These are phyloP conservation scores for Polymyxa betae DNA, from an alignment of 208 protist genomes.

Conservation along the genomic window DNA sequence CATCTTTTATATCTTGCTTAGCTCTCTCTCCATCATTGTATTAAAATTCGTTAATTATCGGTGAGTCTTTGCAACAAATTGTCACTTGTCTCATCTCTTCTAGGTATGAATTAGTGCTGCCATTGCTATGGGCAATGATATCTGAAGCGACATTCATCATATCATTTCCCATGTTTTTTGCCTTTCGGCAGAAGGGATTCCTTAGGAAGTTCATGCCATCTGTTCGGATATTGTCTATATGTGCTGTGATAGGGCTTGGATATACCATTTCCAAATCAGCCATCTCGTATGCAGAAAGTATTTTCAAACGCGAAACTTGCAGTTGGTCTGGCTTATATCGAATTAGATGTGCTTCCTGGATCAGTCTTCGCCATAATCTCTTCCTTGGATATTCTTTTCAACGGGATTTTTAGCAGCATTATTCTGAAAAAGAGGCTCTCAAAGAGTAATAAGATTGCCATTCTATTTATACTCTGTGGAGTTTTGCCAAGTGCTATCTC, in stretches of 20 bases:
- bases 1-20: not conserved
- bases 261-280: not conserved
- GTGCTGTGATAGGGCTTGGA: conserved; percentile 3
- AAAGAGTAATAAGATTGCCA: not conserved
- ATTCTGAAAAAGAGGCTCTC: not conserved
- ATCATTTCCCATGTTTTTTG: conserved; percentile 26
- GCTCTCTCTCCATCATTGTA: conserved; percentile 1
- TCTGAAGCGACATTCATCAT: not conserved
- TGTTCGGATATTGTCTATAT: not conserved
- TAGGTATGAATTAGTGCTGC: conserved; percentile 8
- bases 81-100: not conserved
- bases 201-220: not conserved
- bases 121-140: conserved; percentile 43
- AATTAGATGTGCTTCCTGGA: conserved; percentile 47
- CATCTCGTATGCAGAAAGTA: conserved; percentile 43
- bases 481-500: not conserved
- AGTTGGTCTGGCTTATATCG: not conserved
- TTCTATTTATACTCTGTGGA: not conserved
- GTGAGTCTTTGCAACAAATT: not conserved
- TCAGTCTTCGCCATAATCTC: conserved; percentile 18
- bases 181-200: not conserved
- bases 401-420: conserved; percentile 11
- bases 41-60: conserved; percentile 38
- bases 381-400: conserved; percentile 49
- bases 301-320: not conserved